Evolutionary conservation across 176 grass and related monocot genomes (phyloP).

Genomic region (Carex kokanica): DNA sequence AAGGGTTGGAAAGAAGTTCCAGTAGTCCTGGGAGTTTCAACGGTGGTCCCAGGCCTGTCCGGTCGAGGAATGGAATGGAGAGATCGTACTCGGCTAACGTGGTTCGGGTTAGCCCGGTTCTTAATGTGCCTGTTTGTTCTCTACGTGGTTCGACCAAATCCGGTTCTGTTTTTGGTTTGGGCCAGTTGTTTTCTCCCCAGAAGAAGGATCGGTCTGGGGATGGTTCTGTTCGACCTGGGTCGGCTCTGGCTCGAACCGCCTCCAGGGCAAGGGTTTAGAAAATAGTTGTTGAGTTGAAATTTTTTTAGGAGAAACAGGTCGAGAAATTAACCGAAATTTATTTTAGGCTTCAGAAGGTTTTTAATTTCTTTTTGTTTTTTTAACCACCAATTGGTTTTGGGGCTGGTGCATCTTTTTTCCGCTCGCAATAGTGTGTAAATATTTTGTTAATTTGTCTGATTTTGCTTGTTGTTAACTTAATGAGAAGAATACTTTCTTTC

Average conservation of each 20-base stretch:
- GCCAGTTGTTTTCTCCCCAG: slow-evolving; percentile 64
- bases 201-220: slow-evolving; percentile 37
- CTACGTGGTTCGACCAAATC: slow-evolving; percentile 43
- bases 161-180: slow-evolving; percentile 52
- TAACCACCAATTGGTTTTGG: no score
- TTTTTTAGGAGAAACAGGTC: no score
- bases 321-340: no score
- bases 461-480: no score
- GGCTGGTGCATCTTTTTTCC: no score
- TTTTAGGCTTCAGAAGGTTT: no score
- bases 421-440: no score
- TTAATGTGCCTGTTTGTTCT: slow-evolving; percentile 85
- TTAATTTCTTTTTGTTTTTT: no score
- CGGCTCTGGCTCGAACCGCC: slow-evolving; percentile 33
- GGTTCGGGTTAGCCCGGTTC: slow-evolving; percentile 64
- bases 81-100: slow-evolving; percentile 75
- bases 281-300: no score
- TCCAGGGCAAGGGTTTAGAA: no score
- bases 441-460: no score
- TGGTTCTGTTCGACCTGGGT: slow-evolving; percentile 7
- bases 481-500: no score
- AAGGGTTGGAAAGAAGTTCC: slow-evolving; percentile 67
- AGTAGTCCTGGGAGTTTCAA: slow-evolving; percentile 77
- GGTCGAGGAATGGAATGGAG: slow-evolving; percentile 59
- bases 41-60: slow-evolving; percentile 33